phyloP scores from a whole-genome alignment of 2,329 filamentous ascomycete genomes.

The Aspergillus ochraceus region DNA sequence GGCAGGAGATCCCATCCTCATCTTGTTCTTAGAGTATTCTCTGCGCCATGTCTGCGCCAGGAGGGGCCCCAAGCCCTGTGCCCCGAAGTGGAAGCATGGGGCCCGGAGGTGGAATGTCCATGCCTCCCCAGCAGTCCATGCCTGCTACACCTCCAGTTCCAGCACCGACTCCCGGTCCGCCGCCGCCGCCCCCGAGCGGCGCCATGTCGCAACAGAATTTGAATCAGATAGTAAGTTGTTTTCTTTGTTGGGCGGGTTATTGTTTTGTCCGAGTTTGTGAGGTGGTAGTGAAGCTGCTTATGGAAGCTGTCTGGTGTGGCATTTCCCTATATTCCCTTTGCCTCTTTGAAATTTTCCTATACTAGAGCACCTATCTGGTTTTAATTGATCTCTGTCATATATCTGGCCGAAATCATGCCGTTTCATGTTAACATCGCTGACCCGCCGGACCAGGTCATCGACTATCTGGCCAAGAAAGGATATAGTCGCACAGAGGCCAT shows the following conservation, averaged over 20 bases:
- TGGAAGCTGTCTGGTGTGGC: neutral
- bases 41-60: conserved; percentile 45
- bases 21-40: neutral
- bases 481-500: conserved; percentile 91
- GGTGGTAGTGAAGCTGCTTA: neutral
- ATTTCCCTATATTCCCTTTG: too few species aligned
- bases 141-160: conserved; percentile 49
- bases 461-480: conserved; percentile 93
- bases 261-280: neutral
- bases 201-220: conserved; percentile 80
- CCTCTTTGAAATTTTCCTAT: too few species aligned
- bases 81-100: conserved; percentile 51
- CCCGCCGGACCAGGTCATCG: conserved; percentile 65
- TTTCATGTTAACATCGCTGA: neutral
- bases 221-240: conserved; percentile 83
- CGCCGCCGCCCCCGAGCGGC: conserved; percentile 34
- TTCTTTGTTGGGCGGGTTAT: conserved; percentile 1
- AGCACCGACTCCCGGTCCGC: conserved; percentile 41
- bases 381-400: too few species aligned
- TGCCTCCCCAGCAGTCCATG: conserved; percentile 51
- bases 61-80: conserved; percentile 49
- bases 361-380: too few species aligned
- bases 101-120: conserved; percentile 44
- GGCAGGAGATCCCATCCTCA: neutral
- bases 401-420: too few species aligned